Percentiles rank a stretch among this genome's conserved stretches.
Conservation (phyloP, 1,139 yeast genomes). For the Lodderomyces oxycetoniae region DNA sequence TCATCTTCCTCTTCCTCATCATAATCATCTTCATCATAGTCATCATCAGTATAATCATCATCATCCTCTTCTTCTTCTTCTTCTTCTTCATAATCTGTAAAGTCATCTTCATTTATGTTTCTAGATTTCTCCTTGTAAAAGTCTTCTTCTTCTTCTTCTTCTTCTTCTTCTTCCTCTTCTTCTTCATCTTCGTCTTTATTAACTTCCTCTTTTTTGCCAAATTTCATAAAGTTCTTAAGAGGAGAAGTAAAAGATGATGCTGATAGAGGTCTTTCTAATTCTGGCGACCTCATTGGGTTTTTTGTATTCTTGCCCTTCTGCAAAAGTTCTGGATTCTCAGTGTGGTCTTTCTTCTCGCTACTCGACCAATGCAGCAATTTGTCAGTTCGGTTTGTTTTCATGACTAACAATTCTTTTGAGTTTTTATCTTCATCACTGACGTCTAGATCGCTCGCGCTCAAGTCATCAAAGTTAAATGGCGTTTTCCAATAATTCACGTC, state of each 20-base stretch:
- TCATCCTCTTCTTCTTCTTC: conserved; percentile 13
- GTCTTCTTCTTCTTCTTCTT: conserved; percentile 16
- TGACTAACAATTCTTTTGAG: too few relatives aligned
- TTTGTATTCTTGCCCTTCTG: conserved; percentile 5
- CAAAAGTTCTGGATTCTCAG: conserved; percentile 26
- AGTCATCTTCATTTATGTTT: conserved; percentile 13
- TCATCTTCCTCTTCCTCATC: conserved; percentile 19
- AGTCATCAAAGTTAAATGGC: conserved; percentile 63
- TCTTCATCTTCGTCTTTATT: conserved; percentile 16
- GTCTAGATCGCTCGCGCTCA: conserved; percentile 32
- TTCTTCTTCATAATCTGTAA: too few relatives aligned
- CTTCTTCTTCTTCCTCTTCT: conserved; percentile 17
- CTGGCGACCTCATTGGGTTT: conserved; percentile 11
- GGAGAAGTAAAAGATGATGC: conserved; percentile 41
- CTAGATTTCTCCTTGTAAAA: conserved; percentile 14
- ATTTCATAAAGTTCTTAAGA: conserved; percentile 39
- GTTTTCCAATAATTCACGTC: conserved; percentile 94
- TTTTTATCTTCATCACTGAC: conserved; percentile 11
- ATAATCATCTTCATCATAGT: conserved; percentile 18
- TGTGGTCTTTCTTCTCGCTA: conserved; percentile 12
- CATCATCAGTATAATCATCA: conserved; percentile 16
- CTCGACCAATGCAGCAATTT: conserved; percentile 8
- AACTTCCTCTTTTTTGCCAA: conserved; percentile 23
- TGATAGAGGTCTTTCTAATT: conserved; percentile 31
- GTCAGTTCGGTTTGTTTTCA: conserved; percentile 17